Evolutionary conservation across 345 rosid genomes (phyloP).

Genomic region (Salix exigua): DNA sequence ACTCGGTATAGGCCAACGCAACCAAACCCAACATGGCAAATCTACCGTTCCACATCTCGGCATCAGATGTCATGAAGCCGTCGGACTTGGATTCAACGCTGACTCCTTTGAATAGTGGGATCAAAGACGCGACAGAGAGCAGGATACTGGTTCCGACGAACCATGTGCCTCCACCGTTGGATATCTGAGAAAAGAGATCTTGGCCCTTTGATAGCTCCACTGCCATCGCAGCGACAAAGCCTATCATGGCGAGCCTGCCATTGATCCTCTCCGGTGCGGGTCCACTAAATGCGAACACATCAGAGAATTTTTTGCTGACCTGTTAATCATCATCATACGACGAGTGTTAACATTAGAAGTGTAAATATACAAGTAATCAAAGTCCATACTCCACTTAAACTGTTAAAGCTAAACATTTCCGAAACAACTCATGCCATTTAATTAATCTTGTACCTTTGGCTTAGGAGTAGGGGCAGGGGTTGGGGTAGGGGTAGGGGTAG

Average conservation of each 20-base stretch:
- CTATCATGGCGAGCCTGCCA: slow-evolving; percentile 84
- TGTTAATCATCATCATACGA: neutral
- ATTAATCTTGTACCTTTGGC: neutral
- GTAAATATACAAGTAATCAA: neutral
- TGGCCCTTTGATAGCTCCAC: slow-evolving; percentile 65
- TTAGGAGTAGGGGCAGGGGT: slow-evolving; percentile 6
- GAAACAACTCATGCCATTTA: too few species aligned
- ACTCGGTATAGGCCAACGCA: slow-evolving; percentile 74
- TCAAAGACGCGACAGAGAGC: slow-evolving; percentile 59
- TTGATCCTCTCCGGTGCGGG: slow-evolving; percentile 91
- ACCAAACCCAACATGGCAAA: slow-evolving; percentile 78
- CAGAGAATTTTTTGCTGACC: slow-evolving; percentile 56
- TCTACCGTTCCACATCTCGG: slow-evolving; percentile 82
- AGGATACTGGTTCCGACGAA: slow-evolving; percentile 51
- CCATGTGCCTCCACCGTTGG: slow-evolving; percentile 57
- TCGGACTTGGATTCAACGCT: slow-evolving; percentile 48
- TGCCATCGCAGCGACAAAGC: slow-evolving; percentile 67
- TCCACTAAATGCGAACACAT: slow-evolving; percentile 71
- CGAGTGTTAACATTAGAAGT: too few species aligned
- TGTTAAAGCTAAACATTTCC: too few species aligned
- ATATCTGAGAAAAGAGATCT: slow-evolving; percentile 55
- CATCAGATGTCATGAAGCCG: slow-evolving; percentile 69
- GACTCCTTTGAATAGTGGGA: slow-evolving; percentile 59
- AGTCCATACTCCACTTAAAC: neutral
- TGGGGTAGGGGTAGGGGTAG: neutral